Base-by-base conservation (phyloP, 2,329 filamentous ascomycete genomes). In the Phyllosticta citriasiana region DNA sequence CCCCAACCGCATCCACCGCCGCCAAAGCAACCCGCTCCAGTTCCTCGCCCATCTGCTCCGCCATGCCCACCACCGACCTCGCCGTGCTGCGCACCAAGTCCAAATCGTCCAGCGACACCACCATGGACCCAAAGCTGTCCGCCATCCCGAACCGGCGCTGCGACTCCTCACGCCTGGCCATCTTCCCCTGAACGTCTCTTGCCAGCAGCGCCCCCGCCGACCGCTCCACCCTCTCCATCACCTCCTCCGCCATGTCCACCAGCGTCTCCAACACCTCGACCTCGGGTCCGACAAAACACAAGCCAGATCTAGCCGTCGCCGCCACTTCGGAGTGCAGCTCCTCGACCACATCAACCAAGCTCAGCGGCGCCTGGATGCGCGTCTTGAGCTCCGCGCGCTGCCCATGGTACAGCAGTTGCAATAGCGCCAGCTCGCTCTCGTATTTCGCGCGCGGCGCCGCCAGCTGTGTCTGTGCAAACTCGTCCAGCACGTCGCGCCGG, bases 61-160 rank as follows among this genome's bases (percentile, higher is more conserved):
- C 25, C n/a, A 53, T 25, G 14, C 27, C 52, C 14, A 24, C 25
- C 12, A 47, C 50, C 6, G 40, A 52, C 3, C 52, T 19, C 24
- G 62, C 62, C 8, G 67, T 69, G 71, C 59, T 68, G 70, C 79
- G 33, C 7, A 80, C 82, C 62, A 77, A 82, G 61, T 89, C 89
- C 67, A 83, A 79, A 16, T 89, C 87, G 1, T 85, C 86, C 2
- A 84, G 89, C 65, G 88, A 91, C 70, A 88, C 86, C 7, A 87
- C 89, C 69, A 60, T 60, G 10, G 51, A 60, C 10, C 33, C 40
- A 24, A 60, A 14, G 14, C 53, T 47, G 5, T 56, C 35, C 9
- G 53, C 33, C 12, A 52, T 53, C 16, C 22, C 30, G n/a, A 60
- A 47, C 1, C 59, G 53, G 4, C 35, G 24, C 27, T 30, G 26